Conservation (phyloP, 148 eudicot genomes). For the Heliamphora exappendiculata region DNA sequence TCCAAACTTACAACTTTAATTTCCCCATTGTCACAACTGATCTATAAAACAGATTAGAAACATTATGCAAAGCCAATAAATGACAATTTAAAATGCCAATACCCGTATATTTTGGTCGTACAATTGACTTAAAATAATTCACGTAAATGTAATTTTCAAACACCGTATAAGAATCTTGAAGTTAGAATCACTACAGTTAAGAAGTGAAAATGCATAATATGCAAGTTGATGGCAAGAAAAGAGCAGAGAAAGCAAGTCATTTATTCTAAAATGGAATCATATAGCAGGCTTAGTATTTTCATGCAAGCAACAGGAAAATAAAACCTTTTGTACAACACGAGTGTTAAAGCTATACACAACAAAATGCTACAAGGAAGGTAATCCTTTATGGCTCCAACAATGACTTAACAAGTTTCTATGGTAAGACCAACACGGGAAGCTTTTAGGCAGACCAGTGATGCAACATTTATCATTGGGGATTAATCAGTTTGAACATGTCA, state of each 20-base stretch:
- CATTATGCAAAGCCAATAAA: neutral
- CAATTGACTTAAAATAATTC: too few relatives aligned
- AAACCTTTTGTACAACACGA: neutral
- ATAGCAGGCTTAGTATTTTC: neutral
- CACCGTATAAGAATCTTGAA: neutral
- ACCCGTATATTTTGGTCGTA: too few relatives aligned
- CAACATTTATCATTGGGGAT: neutral
- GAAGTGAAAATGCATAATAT: neutral
- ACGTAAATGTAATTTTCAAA: neutral
- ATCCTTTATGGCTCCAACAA: neutral
- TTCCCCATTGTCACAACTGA: slow-evolving; percentile 14
- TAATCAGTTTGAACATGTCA: neutral
- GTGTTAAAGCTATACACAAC: neutral
- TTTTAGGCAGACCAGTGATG: neutral
- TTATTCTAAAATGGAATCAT: neutral
- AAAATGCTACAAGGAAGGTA: neutral
- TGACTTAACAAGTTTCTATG: neutral
- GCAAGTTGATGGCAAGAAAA: neutral
- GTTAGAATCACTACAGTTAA: neutral
- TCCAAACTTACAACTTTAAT: slow-evolving; percentile 16
- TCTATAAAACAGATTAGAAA: slow-evolving; percentile 9
- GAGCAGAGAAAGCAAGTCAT: neutral
- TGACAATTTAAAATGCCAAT: neutral
- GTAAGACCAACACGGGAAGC: neutral
- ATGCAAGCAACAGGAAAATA: neutral